Evolutionary conservation across 371 early-diverging fungal species (phyloP).

Genomic region (Syncephalastrum monosporum): DNA sequence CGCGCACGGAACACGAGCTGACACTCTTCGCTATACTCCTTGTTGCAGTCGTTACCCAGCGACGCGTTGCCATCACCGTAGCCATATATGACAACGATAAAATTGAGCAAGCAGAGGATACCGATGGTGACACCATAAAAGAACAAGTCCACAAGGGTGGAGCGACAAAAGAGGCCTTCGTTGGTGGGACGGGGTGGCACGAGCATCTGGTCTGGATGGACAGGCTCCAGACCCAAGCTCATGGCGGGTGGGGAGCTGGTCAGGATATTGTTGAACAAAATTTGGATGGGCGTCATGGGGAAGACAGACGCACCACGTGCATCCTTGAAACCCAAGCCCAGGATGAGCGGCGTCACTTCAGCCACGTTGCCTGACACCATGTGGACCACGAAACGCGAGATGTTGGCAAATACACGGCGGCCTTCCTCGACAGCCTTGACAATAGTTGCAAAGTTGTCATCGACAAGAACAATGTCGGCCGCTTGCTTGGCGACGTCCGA

Average conservation of each 20-base stretch:
- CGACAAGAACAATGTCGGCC: slow-evolving; percentile 86
- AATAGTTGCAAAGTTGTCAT: slow-evolving; percentile 89
- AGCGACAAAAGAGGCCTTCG: slow-evolving; percentile 67
- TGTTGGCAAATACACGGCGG: slow-evolving; percentile 88
- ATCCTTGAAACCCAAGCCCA: slow-evolving; percentile 73
- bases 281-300: slow-evolving; percentile 80
- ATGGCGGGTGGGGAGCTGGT: slow-evolving; percentile 84
- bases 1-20: slow-evolving; percentile 74
- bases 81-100: slow-evolving; percentile 66
- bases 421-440: slow-evolving; percentile 85
- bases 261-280: slow-evolving; percentile 88
- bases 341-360: slow-evolving; percentile 68
- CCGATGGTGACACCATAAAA: slow-evolving; percentile 77
- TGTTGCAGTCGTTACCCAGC: slow-evolving; percentile 66
- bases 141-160: slow-evolving; percentile 69
- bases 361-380: slow-evolving; percentile 88
- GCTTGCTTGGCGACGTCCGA: slow-evolving; percentile 94
- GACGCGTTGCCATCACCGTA: slow-evolving; percentile 54
- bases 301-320: slow-evolving; percentile 58
- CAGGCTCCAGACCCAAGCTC: slow-evolving; percentile 84
- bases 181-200: slow-evolving; percentile 75
- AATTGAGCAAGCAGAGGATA: slow-evolving; percentile 67
- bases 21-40: slow-evolving; percentile 53
- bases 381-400: slow-evolving; percentile 89
- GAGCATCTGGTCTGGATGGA: slow-evolving; percentile 79